Evolutionary conservation across 352 stramenopile genomes (phyloP), one percentile per base, ranked within the genome.

Genomic region (Phytophthora sansomeana): DNA sequence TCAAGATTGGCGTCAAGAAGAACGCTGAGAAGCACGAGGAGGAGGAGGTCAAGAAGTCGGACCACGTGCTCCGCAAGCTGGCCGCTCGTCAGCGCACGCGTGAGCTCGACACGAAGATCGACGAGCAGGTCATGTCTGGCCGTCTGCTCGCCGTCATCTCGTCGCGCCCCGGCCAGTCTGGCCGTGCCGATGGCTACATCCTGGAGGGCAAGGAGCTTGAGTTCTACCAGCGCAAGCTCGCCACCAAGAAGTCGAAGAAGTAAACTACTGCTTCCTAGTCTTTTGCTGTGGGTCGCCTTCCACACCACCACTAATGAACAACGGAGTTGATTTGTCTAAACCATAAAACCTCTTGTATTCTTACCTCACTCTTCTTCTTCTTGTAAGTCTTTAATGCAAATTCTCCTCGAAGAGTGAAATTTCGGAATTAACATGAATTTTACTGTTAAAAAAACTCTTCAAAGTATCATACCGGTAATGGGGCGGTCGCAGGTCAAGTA

Each of bases 151-250:
- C 98, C 47, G 97, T 96, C 72, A 98, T 99, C 69, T 97, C 97
- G 63, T 99, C 95, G 43, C 95, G 98, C 75, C 98, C 98, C 41
- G 98, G 98, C 75, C 98, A 99, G 91, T 98, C 88, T 49, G 98
- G 98, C 78, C 96, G 98, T 59, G 96, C 90, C 63, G 98, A 99
- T 75, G 98, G 98, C 69, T 99, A 99, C 85, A 97, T 99, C 68
- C 78, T 99, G 61, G 98, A 99, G 78, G 98, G 98, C 81, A 97
- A 98, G 80, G 98, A 99, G 83, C 92, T 99, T 29, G 96, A 98
- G 58, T 99, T 99, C 85, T 99, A 99, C 92, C 90, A 98, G 83
- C 98, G 97, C 78, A 97, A 99, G 89, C 82, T 99, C 44, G 96
- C 98, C 81, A 95, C 92, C 69, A 99, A 99, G 95, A 99, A 99